A percentile compares a stretch with the other conserved stretches of the same genome.
Conservation (phyloP, 2,329 filamentous ascomycete genomes). For the Neofusicoccum kwambonambiense region DNA sequence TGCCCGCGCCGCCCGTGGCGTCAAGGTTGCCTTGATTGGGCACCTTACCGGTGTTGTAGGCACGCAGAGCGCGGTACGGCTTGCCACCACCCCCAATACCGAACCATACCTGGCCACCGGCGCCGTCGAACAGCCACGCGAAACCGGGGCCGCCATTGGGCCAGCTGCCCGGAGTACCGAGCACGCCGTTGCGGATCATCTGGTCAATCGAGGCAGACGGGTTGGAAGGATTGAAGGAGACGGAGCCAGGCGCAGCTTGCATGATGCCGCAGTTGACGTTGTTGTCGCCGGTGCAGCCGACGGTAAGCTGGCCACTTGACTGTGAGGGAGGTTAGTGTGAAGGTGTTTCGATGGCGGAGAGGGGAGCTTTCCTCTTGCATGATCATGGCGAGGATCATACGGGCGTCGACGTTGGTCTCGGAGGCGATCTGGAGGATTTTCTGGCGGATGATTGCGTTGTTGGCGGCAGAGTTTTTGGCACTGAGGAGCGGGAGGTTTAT, state of each 20-base stretch:
- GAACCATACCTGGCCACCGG: not conserved
- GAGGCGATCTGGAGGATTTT: constrained; percentile 20
- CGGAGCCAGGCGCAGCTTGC: constrained; percentile 20
- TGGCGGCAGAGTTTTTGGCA: not conserved
- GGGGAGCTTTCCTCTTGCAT: constrained; percentile 23
- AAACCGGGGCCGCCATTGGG: constrained; percentile 19
- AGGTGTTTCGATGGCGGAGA: not conserved
- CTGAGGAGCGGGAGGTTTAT: not conserved
- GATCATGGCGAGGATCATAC: constrained; percentile 24
- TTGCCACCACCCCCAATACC: constrained; percentile 15
- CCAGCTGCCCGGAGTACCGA: constrained; percentile 15
- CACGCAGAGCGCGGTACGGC: constrained; percentile 20
- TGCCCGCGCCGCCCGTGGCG: constrained; percentile 8
- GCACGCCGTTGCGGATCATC: constrained; percentile 25
- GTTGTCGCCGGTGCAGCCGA: constrained; percentile 19
- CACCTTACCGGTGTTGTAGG: constrained; percentile 19
- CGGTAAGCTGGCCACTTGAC: constrained; percentile 20
- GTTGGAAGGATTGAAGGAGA: constrained; percentile 16
- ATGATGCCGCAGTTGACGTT: constrained; percentile 23
- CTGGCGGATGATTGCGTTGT: not conserved
- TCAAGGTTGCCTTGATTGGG: constrained; percentile 12
- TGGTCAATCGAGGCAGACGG: constrained; percentile 19
- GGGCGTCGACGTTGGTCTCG: constrained; percentile 20
- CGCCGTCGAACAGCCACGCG: constrained; percentile 9
- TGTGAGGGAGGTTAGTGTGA: not conserved